phyloP scores from a whole-genome alignment of 2,329 filamentous ascomycete genomes.

The Emmonsia crescens region DNA sequence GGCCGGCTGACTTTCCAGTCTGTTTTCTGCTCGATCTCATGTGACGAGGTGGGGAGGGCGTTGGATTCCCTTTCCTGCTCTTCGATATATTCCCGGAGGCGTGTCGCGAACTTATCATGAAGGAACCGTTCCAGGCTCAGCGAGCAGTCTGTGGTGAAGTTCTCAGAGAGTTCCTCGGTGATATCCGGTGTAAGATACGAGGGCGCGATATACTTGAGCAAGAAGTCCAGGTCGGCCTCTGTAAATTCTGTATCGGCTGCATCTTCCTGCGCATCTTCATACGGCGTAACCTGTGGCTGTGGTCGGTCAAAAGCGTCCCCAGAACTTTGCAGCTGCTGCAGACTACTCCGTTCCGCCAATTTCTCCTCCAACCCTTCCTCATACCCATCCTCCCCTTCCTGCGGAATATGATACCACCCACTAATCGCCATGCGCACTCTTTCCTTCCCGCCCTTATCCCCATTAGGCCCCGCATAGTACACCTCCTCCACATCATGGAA shows the following conservation, averaged over 20 bases:
- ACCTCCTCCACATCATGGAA: constrained; percentile 99
- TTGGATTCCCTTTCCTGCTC: constrained; percentile 46
- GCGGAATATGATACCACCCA: constrained; percentile 97
- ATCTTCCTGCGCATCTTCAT: constrained; percentile 22
- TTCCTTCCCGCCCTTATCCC: constrained; percentile 49
- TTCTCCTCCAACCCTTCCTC: constrained; percentile 80
- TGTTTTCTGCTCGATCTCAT: constrained; percentile 47
- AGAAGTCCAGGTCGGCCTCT: constrained; percentile 73
- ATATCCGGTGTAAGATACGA: constrained; percentile 89
- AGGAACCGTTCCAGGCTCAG: constrained; percentile 73
- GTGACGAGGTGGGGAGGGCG: constrained; percentile 33
- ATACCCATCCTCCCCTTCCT: constrained; percentile 85
- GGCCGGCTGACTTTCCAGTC: constrained; percentile 70
- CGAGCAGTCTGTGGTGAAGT: constrained; percentile 73
- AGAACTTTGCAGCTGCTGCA: constrained; percentile 86
- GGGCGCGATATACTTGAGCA: constrained; percentile 81
- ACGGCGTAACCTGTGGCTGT: constrained; percentile 46
- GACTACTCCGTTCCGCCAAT: constrained; percentile 76
- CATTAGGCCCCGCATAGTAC: constrained; percentile 55
- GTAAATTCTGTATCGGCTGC: constrained; percentile 47
- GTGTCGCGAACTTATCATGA: constrained; percentile 62
- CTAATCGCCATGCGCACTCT: constrained; percentile 89
- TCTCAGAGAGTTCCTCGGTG: constrained; percentile 65
- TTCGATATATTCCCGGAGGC: constrained; percentile 61
- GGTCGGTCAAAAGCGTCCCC: constrained; percentile 83